Evolutionary conservation across 1,284 basidiomycete genomes (phyloP), one percentile per base, ranked within the genome.

Genomic region (Bjerkandera adusta): DNA sequence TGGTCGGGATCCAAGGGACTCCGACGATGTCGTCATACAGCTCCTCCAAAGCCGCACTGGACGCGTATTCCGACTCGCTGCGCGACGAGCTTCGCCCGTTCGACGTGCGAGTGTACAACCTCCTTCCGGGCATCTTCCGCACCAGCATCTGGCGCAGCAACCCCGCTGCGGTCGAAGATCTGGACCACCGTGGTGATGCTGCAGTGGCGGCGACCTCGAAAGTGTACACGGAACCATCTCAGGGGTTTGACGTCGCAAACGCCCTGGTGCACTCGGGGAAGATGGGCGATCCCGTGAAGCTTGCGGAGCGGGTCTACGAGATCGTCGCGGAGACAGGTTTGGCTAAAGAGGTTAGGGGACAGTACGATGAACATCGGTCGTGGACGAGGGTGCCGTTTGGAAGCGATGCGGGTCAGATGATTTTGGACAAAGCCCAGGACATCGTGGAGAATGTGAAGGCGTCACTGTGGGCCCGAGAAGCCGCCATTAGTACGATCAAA

Each of bases 81-180:
- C 45, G 43, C 6, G 34, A 25, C 15, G 62, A 65, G 44, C 45
- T 64, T 34, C 55, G 48, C 16, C 56, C 57, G 12, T 59, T 55
- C 36, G 56, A 53, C 30, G 53, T 64, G 35, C 58, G 55, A n/a
- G 58, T 55, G 21, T 41, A 55, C 32, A 47, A 55, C 21, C 48
- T 65, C 35, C 48, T 53, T 29, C 62, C 62, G 4, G 60, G 62
- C 4, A 59, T 54, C 50, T 62, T 64, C 53, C 56, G 51, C n/a
- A 62, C 62, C 8, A 56, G 53, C 45, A 57, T 58, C 48, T 30
- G 61, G 32, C 29, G 45, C 18, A 39, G 27, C 24, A 22, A 41
- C 12, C 29, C 38, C n/a, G 11, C 30, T 21, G 24, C 12, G 12
- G 37, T 47, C 11, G 49, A 52, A 8, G 33, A 30, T 2, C 27